Conservation (phyloP, 2,329 filamentous ascomycete genomes). For the Calonectria multiphialidica region DNA sequence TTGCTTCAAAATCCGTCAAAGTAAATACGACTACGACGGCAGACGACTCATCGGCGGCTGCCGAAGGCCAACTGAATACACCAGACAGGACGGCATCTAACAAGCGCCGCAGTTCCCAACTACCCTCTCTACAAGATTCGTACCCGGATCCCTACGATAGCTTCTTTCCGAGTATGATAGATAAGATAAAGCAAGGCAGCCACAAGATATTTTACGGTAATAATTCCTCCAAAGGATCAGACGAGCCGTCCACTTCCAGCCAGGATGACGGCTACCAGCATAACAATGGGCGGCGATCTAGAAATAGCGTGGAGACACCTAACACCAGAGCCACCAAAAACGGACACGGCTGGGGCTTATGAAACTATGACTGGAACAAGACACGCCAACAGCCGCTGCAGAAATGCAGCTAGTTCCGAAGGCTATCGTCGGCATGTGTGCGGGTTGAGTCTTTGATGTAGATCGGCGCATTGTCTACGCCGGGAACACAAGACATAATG, state of each 20-base stretch:
- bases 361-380: constrained; percentile 41
- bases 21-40: constrained; percentile 6
- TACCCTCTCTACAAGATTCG: constrained; percentile 17
- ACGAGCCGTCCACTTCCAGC: background rate
- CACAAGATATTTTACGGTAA: constrained; percentile 40
- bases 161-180: constrained; percentile 42
- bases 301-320: constrained; percentile 36
- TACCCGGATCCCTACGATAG: constrained; percentile 21
- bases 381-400: constrained; percentile 15
- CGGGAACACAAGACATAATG: background rate
- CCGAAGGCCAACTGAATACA: constrained; percentile 35
- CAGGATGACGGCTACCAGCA: constrained; percentile 4
- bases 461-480: constrained; percentile 11
- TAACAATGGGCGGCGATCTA: constrained; percentile 22
- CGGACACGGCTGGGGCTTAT: constrained; percentile 37
- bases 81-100: constrained; percentile 41
- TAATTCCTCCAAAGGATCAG: constrained; percentile 31
- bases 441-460: constrained; percentile 38
- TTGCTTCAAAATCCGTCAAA: constrained; percentile 22
- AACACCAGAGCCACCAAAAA: constrained; percentile 30
- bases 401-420: constrained; percentile 46
- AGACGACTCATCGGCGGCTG: background rate
- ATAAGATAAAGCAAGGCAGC: constrained; percentile 44
- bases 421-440: constrained; percentile 48
- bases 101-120: constrained; percentile 42